Conservation (phyloP, 2,329 filamentous ascomycete species). For the Penicillium brasilianum region DNA sequence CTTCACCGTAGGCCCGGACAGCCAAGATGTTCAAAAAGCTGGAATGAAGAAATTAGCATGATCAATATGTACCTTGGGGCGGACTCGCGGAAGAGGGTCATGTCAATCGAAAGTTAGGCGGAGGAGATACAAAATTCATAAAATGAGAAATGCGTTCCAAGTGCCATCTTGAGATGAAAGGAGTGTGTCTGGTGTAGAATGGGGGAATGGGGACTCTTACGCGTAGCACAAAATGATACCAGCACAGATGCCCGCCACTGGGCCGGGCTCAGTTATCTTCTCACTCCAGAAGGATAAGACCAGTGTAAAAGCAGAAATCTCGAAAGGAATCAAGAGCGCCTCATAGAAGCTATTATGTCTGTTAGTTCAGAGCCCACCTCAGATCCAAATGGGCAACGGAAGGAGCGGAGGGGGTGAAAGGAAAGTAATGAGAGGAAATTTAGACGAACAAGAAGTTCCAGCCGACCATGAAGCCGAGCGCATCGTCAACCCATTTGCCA, state of each 20-base stretch:
- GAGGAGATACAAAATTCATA: neutral
- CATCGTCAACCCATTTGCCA: conserved; percentile 53
- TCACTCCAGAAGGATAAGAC: conserved; percentile 49
- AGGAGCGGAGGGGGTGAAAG: neutral
- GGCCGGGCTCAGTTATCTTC: conserved; percentile 37
- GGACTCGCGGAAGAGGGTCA: neutral
- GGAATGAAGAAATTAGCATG: conserved; percentile 6
- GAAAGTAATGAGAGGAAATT: neutral
- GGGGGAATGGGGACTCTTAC: conserved; percentile 19
- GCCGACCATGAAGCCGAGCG: conserved; percentile 51
- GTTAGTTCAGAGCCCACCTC: conserved; percentile 1
- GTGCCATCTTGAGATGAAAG: neutral
- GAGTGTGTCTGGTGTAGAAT: neutral
- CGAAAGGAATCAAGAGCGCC: conserved; percentile 47
- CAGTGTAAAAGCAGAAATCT: conserved; percentile 50
- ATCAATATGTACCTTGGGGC: neutral
- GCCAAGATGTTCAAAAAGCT: conserved; percentile 69
- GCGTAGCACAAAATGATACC: conserved; percentile 35
- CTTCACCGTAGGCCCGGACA: conserved; percentile 72
- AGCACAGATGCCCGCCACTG: conserved; percentile 42
- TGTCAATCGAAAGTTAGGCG: too few relatives aligned
- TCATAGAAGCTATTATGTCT: conserved; percentile 43
- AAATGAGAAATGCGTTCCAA: neutral
- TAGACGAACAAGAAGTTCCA: conserved; percentile 53
- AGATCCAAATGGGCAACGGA: too few relatives aligned